Percentiles rank a stretch among this genome's conserved stretches.
phyloP scores from a whole-genome alignment of 805 yeast species.

The Starmerella etchellsii region DNA sequence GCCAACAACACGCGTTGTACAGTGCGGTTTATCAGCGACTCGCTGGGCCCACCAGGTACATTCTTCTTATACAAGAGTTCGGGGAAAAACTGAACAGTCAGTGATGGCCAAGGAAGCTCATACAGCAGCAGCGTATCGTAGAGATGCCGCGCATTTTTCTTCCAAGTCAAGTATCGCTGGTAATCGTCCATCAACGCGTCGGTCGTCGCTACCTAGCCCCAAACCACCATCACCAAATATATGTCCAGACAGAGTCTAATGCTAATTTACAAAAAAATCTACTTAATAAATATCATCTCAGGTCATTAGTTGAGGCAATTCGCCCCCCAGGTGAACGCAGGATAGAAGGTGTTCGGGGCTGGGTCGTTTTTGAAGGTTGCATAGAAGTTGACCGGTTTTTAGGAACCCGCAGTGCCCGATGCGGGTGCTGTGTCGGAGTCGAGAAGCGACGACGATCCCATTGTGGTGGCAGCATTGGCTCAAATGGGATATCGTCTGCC shows the following conservation, averaged over 20 bases:
- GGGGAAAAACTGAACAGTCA: slow-evolving; percentile 51
- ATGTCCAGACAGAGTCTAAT: too few species aligned
- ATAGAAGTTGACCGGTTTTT: slow-evolving; percentile 18
- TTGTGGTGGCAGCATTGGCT: not conserved
- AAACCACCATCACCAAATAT: not conserved
- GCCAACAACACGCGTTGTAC: slow-evolving; percentile 37
- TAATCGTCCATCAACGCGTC: slow-evolving; percentile 2
- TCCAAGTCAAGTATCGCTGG: slow-evolving; percentile 37
- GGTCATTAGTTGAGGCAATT: slow-evolving; percentile 11
- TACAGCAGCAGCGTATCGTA: slow-evolving; percentile 43
- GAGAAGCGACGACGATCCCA: slow-evolving; percentile 11
- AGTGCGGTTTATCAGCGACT: slow-evolving; percentile 25
- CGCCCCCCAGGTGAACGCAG: slow-evolving; percentile 5
- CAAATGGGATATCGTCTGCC: slow-evolving; percentile 1
- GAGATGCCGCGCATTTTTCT: slow-evolving; percentile 45
- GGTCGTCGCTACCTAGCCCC: not conserved
- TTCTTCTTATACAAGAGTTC: slow-evolving; percentile 29
- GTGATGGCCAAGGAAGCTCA: slow-evolving; percentile 51
- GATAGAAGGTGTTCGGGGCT: not conserved
- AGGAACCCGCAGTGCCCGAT: not conserved
- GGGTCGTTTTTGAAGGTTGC: slow-evolving; percentile 10
- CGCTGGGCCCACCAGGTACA: slow-evolving; percentile 2
- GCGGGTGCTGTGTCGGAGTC: slow-evolving; percentile 6
- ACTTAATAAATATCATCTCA: too few species aligned
- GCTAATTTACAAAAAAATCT: too few species aligned